phyloP scores from a whole-genome alignment of 2,329 filamentous ascomycete genomes.

The Trichoderma koningii region DNA sequence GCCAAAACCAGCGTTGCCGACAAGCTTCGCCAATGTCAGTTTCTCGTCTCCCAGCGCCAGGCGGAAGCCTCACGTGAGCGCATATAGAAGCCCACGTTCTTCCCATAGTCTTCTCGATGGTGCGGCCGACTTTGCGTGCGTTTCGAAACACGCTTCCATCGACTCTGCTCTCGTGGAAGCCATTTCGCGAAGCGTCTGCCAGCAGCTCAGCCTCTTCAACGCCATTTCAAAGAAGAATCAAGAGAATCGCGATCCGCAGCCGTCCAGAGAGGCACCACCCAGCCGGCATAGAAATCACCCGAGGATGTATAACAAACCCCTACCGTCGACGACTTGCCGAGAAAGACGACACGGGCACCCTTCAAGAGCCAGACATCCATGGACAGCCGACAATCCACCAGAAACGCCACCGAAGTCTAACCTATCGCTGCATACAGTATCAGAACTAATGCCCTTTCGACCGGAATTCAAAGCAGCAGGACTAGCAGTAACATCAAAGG shows the following conservation, averaged over 20 bases:
- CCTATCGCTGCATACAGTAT: conserved; percentile 53
- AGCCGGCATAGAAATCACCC: neutral
- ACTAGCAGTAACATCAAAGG: conserved; percentile 56
- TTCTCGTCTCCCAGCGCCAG: neutral
- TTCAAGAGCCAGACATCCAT: conserved; percentile 42
- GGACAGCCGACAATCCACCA: conserved; percentile 44
- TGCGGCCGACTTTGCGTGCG: conserved; percentile 27
- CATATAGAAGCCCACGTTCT: neutral
- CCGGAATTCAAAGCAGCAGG: conserved; percentile 56
- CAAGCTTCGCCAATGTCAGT: neutral
- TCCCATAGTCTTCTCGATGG: conserved; percentile 29
- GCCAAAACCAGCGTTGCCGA: neutral
- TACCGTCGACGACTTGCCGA: conserved; percentile 44
- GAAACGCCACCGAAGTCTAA: conserved; percentile 46
- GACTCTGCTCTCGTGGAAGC: conserved; percentile 49
- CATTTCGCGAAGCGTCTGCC: conserved; percentile 48
- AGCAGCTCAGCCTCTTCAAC: conserved; percentile 48
- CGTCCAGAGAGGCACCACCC: conserved; percentile 8
- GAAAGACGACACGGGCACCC: conserved; percentile 38
- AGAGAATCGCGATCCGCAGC: neutral
- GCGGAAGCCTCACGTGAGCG: neutral
- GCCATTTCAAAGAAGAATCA: conserved; percentile 31
- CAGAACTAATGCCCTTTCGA: conserved; percentile 55
- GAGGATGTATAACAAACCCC: conserved; percentile 47
- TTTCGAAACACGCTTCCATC: conserved; percentile 38